Evolutionary conservation across 805 yeast genomes (phyloP).

Genomic region (Candida endomychidarum): DNA sequence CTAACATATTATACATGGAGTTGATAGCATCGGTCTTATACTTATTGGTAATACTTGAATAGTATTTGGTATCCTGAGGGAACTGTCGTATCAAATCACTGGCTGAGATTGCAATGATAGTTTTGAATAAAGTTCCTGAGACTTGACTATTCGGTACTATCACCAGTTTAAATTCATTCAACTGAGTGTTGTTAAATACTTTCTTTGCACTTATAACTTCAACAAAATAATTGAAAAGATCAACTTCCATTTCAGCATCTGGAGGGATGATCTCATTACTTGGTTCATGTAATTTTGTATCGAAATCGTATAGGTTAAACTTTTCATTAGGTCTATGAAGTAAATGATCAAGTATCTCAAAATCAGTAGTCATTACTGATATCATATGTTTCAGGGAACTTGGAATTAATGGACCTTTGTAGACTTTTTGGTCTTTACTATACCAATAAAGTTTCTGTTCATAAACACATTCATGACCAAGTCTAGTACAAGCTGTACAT

Average conservation of each 20-base stretch:
- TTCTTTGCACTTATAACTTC: conserved; percentile 21
- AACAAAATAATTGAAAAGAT: conserved; percentile 22
- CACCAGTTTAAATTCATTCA: conserved; percentile 24
- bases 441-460: conserved; percentile 19
- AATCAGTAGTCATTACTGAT: neutral
- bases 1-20: conserved; percentile 24
- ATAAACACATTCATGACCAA: conserved; percentile 45
- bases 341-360: conserved; percentile 14
- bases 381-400: neutral
- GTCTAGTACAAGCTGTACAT: conserved; percentile 51
- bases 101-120: conserved; percentile 22
- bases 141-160: conserved; percentile 24
- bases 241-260: conserved; percentile 8
- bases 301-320: neutral
- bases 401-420: neutral
- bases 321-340: conserved; percentile 13
- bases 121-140: conserved; percentile 21
- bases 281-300: conserved; percentile 1
- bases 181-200: conserved; percentile 19
- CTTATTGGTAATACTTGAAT: conserved; percentile 12
- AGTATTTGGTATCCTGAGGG: conserved; percentile 6
- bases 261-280: neutral
- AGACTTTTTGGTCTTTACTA: conserved; percentile 13
- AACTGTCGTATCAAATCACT: conserved; percentile 21
- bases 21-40: conserved; percentile 30